Evolutionary conservation across 305 asterid genomes (phyloP).

Genomic region (Striga hermonthica): DNA sequence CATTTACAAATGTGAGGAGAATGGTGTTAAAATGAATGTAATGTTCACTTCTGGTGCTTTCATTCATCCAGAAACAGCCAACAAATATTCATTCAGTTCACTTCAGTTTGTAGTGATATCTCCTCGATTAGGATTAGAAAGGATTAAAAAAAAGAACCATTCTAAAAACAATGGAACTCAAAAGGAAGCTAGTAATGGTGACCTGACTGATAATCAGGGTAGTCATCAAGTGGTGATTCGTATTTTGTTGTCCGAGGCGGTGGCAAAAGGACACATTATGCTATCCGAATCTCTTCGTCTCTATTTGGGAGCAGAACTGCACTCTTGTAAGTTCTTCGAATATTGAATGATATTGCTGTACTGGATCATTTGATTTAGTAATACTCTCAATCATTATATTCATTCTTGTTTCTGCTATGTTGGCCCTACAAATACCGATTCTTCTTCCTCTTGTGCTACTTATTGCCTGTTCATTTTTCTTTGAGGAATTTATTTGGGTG

Average conservation of each 20-base stretch:
- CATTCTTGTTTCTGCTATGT: slow-evolving; percentile 12
- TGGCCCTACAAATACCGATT: neutral
- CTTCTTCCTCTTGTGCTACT: neutral
- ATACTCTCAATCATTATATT: slow-evolving; percentile 3
- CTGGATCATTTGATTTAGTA: slow-evolving; percentile 20
- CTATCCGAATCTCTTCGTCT: slow-evolving; percentile 77
- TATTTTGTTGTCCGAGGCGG: slow-evolving; percentile 65
- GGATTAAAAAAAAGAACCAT: slow-evolving; percentile 44
- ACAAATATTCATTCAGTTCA: slow-evolving; percentile 49
- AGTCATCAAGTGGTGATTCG: slow-evolving; percentile 42
- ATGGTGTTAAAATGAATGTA: slow-evolving; percentile 58
- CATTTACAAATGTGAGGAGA: slow-evolving; percentile 45
- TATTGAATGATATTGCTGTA: slow-evolving; percentile 25
- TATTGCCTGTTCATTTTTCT: slow-evolving; percentile 12
- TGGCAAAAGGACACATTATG: slow-evolving; percentile 91
- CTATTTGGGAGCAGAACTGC: slow-evolving; percentile 76
- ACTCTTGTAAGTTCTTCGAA: slow-evolving; percentile 68
- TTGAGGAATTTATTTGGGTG: slow-evolving; percentile 29
- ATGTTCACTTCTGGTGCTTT: slow-evolving; percentile 67
- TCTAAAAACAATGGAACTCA: slow-evolving; percentile 41
- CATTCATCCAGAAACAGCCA: slow-evolving; percentile 91
- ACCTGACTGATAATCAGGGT: slow-evolving; percentile 38
- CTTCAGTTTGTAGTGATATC: slow-evolving; percentile 60
- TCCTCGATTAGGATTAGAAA: slow-evolving; percentile 46
- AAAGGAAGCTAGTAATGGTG: slow-evolving; percentile 50